Base-by-base conservation (phyloP, 139 green algal species). In the Chlamydomonas sp. region DNA sequence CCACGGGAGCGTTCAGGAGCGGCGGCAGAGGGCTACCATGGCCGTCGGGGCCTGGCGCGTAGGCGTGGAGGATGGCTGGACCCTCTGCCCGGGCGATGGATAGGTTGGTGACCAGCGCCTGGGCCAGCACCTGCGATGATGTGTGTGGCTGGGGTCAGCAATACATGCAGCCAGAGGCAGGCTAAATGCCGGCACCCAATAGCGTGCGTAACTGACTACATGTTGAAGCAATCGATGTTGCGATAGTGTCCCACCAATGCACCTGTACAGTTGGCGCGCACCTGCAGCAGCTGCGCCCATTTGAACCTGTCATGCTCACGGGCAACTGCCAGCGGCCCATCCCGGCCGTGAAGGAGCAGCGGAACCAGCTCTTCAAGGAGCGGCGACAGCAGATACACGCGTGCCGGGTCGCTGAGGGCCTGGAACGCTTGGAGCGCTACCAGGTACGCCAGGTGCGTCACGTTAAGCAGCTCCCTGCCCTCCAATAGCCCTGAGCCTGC, bases 361-460 rank as follows among this genome's bases (percentile, higher is more conserved):
- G 89, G 88, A 66, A 92, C 20, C 58, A 92, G 79, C 74, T 83
- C 89, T 73, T 94, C 90, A 49, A 89, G 59, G 4, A 94, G 49
- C 1, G 92, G 92, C 20, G 92, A 74, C n/a, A 93, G 64, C 17
- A 84, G 83, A 63, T 83, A 91, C 60, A 93, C 84, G 31, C 80
- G 84, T 8, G 82, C 64, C 57, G 90, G 90, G 49, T 92, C 59
- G 1, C 62, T 76, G 18, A 92, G 67, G 59, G 90, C 85, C 1
- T 85, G 58, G 20, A 90, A 81, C 72, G 90, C 86, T 89, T 86
- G 88, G 12, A 90, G n/a, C 7, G 71, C 64, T 16, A 90, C 89
- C 59, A 61, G 31, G 72, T 87, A 82, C 1, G 87, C 88, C 9
- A 88, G 67, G 15, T 18, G 49, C 0, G 77, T 90, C 63, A 92